A percentile compares a stretch with the other conserved stretches of the same genome.
Conservation (phyloP, 495 filamentous ascomycete genomes). For the Aspergillus biplanus region DNA sequence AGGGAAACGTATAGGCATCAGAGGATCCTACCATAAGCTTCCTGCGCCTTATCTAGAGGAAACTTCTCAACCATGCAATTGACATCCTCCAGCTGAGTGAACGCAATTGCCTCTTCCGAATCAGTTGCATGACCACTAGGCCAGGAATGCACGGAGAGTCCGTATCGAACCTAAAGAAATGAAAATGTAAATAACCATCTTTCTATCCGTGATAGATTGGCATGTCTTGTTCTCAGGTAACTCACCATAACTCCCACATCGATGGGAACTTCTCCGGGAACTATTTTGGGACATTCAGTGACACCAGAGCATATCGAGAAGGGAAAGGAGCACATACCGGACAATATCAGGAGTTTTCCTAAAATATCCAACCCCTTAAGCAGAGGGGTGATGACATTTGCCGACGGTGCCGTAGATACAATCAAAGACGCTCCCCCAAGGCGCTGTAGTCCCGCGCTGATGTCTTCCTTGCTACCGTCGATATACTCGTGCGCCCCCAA, state of each 20-base stretch:
- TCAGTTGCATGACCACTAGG: conserved; percentile 66
- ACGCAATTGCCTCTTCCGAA: conserved; percentile 66
- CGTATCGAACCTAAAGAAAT: conserved; percentile 34
- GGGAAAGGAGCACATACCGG: conserved; percentile 29
- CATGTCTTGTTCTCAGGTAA: not conserved
- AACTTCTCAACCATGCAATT: conserved; percentile 68
- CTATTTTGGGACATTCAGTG: conserved; percentile 12
- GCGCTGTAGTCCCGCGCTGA: conserved; percentile 51
- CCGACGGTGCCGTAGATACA: conserved; percentile 65
- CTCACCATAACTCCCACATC: conserved; percentile 28
- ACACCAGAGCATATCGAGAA: not conserved
- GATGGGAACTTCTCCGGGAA: conserved; percentile 31
- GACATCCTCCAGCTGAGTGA: conserved; percentile 59
- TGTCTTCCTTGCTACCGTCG: conserved; percentile 59
- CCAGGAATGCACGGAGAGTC: conserved; percentile 61
- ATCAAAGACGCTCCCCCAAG: conserved; percentile 66
- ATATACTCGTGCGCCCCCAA: conserved; percentile 72
- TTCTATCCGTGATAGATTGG: not conserved
- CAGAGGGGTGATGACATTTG: conserved; percentile 55
- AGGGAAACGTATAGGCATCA: not conserved
- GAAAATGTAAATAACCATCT: not conserved
- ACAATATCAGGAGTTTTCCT: conserved; percentile 64
- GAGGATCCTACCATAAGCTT: conserved; percentile 46
- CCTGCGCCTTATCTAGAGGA: conserved; percentile 58
- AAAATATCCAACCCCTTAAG: conserved; percentile 55